phyloP scores from a whole-genome alignment of 352 stramenopile species.

The Phytophthora hybrid region DNA sequence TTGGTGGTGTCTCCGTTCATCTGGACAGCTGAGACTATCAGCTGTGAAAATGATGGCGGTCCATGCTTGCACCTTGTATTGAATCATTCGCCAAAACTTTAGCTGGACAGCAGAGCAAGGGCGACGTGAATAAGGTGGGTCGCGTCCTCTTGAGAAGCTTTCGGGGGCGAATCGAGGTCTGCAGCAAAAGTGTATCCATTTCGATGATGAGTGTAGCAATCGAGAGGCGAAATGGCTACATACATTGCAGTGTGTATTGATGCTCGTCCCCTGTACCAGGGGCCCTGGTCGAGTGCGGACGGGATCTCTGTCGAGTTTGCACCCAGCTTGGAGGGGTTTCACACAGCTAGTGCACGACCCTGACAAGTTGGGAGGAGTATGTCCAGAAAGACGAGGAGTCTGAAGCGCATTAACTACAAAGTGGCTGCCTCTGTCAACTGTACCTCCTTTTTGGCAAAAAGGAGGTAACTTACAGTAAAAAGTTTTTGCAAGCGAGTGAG shows the following conservation, averaged over 20 bases:
- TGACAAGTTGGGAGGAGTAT: slow-evolving; percentile 15
- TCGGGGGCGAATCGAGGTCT: too few relatives aligned
- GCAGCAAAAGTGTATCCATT: too few relatives aligned
- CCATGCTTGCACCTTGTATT: not conserved
- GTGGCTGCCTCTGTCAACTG: slow-evolving; percentile 49
- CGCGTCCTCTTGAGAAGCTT: too few relatives aligned
- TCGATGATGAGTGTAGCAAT: slow-evolving; percentile 8
- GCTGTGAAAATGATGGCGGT: slow-evolving; percentile 8
- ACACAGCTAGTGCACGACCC: slow-evolving; percentile 20
- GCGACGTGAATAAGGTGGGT: not conserved
- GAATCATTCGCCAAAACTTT: slow-evolving; percentile 11
- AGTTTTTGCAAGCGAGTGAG: slow-evolving; percentile 18
- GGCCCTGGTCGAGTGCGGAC: not conserved
- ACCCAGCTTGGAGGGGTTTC: slow-evolving; percentile 21
- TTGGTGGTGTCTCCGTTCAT: slow-evolving; percentile 11
- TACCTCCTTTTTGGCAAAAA: too few relatives aligned
- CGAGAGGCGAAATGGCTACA: slow-evolving; percentile 19
- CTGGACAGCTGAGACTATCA: not conserved
- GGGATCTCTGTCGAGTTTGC: not conserved
- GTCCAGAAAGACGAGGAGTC: slow-evolving; percentile 16
- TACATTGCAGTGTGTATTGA: too few relatives aligned
- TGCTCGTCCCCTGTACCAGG: not conserved
- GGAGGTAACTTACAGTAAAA: too few relatives aligned
- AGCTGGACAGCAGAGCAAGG: not conserved
- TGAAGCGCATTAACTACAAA: not conserved